Percentiles rank a stretch among this genome's conserved stretches.
phyloP scores from a whole-genome alignment of 805 yeast species.

The Alloascoidea africana region DNA sequence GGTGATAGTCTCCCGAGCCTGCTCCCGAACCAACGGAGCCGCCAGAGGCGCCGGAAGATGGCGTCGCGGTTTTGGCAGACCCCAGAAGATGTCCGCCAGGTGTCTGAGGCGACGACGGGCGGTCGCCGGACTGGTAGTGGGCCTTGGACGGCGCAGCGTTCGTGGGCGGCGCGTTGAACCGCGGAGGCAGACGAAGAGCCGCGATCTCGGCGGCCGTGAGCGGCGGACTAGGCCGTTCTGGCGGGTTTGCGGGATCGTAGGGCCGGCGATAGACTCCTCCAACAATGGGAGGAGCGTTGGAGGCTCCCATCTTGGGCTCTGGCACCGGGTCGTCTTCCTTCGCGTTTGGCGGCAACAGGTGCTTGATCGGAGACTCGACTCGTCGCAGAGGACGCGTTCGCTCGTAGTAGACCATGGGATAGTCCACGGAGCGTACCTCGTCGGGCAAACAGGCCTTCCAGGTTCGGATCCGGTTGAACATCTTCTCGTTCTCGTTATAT shows the following conservation, averaged over 20 bases:
- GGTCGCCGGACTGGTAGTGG: too few species aligned
- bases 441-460: conserved; percentile 99
- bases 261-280: conserved; percentile 83
- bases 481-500: conserved; percentile 80
- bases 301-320: conserved; percentile 65
- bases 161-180: conserved; percentile 13
- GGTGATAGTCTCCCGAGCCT: too few species aligned
- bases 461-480: conserved; percentile 87
- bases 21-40: too few species aligned
- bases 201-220: conserved; percentile 10
- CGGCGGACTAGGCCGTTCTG: conserved; percentile 46
- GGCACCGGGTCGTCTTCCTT: conserved; percentile 62
- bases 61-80: too few species aligned
- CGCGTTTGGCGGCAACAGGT: conserved; percentile 63
- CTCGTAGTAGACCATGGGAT: conserved; percentile 43
- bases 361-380: conserved; percentile 74
- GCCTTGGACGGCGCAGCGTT: too few species aligned
- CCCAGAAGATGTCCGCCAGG: too few species aligned
- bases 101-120: too few species aligned
- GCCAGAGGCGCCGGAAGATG: too few species aligned
- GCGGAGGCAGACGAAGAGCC: conserved; percentile 17
- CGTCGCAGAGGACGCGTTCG: conserved; percentile 59
- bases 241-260: conserved; percentile 63
- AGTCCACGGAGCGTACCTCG: conserved; percentile 64
- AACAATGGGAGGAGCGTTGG: conserved; percentile 85